phyloP scores from a whole-genome alignment of 1,284 basidiomycete genomes.

The Rhodotorula sp. region DNA sequence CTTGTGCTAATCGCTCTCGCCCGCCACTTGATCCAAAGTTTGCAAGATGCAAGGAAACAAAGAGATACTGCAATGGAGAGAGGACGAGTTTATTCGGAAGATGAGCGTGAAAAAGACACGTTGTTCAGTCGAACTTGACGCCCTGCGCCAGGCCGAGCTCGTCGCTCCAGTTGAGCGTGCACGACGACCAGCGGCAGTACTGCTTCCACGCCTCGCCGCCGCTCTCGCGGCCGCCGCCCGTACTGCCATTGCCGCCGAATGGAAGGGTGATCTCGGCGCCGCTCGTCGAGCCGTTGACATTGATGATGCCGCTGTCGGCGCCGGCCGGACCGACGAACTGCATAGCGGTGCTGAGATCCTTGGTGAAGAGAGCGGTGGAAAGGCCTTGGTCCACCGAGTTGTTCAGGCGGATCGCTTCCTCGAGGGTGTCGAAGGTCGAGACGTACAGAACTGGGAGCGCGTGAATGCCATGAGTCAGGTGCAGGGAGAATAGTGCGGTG shows the following conservation, averaged over 20 bases:
- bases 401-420: slow-evolving; percentile 88
- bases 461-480: neutral
- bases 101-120: no score
- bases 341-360: slow-evolving; percentile 74
- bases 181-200: slow-evolving; percentile 62
- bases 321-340: slow-evolving; percentile 71
- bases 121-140: slow-evolving; percentile 63
- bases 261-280: slow-evolving; percentile 80
- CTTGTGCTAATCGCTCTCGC: neutral
- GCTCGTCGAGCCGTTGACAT: slow-evolving; percentile 79
- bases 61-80: no score
- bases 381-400: slow-evolving; percentile 88
- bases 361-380: slow-evolving; percentile 87
- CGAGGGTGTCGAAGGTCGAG: slow-evolving; percentile 82
- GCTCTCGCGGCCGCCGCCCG: slow-evolving; percentile 56
- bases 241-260: slow-evolving; percentile 69
- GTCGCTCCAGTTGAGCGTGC: slow-evolving; percentile 90
- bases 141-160: slow-evolving; percentile 88
- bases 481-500: no score
- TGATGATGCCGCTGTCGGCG: slow-evolving; percentile 44
- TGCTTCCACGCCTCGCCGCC: slow-evolving; percentile 60
- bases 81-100: no score
- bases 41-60: no score
- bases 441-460: slow-evolving; percentile 65
- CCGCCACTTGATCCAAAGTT: neutral